phyloP scores from a whole-genome alignment of 2,329 filamentous ascomycete species.

The Epichloe hybrida region DNA sequence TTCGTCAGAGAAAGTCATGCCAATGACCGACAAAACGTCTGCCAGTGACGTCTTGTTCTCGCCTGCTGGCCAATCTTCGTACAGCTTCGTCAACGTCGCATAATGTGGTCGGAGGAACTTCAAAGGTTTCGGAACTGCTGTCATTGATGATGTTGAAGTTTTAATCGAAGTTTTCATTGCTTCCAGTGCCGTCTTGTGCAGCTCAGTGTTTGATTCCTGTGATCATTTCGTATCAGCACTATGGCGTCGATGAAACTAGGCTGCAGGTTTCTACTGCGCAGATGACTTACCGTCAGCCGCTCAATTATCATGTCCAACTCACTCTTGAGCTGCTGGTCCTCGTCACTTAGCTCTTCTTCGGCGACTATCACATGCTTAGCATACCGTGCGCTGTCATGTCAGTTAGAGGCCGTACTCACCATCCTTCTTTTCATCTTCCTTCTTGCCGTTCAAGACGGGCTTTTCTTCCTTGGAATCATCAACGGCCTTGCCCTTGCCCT shows the following conservation, averaged over 20 bases:
- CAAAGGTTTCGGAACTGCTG: constrained; percentile 91
- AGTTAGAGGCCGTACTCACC: constrained; percentile 21
- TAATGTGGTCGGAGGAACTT: constrained; percentile 98
- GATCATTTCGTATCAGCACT: background rate
- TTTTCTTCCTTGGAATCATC: constrained; percentile 60
- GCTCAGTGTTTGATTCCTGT: constrained; percentile 70
- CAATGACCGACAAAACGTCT: constrained; percentile 91
- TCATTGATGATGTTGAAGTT: constrained; percentile 98
- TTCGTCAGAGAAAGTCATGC: constrained; percentile 98
- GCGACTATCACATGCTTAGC: constrained; percentile 19
- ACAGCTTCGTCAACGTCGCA: constrained; percentile 71
- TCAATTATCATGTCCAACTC: constrained; percentile 98
- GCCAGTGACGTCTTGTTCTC: constrained; percentile 82
- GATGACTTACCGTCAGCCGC: constrained; percentile 59
- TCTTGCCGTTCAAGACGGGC: constrained; percentile 56
- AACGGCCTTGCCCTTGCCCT: constrained; percentile 89
- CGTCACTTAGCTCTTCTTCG: constrained; percentile 85
- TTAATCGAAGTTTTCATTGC: constrained; percentile 98
- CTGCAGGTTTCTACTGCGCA: background rate
- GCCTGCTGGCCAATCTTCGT: constrained; percentile 76
- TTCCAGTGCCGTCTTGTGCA: constrained; percentile 87
- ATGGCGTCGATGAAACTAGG: background rate
- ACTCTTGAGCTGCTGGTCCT: constrained; percentile 95
- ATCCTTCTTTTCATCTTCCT: constrained; percentile 54
- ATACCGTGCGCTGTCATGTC: constrained; percentile 6